Evolutionary conservation across 2,329 filamentous ascomycete species (phyloP), one percentile per base, ranked within the genome.

Genomic region (Alternaria sp.): DNA sequence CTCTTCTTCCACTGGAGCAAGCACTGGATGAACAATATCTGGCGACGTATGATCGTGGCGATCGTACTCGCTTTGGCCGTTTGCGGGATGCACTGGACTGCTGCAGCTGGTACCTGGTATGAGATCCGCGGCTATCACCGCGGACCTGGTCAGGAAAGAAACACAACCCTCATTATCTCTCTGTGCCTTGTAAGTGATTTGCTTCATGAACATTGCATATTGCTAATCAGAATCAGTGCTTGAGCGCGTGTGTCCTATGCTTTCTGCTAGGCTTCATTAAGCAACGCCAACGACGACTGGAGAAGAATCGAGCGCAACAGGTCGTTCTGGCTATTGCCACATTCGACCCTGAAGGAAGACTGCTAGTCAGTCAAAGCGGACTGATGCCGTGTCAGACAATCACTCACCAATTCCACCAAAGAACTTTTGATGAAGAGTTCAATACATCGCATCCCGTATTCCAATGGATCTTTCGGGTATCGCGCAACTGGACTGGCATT

Each of bases 61-160:
- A 78, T 86, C 44, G 77, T 93, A 17, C 82, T 96, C 39, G 90
- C 90, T 8, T 82, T 85, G 14, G 91, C 90, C 39, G 90, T 95
- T 2, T 93, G 89, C 9, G 91, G 90, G 1, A 95, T 96, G 92
- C 92, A 96, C 78, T 96, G 91, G 90, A 89, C 89, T 55, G 92
- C 90, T 31, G 84, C 89, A 3, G 83, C 86, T 10, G 90, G 90
- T 14, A 95, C 91, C 3, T 74, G 77, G 8, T 95, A 93, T 73
- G 82, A 82, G 41, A 76, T 91, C 14, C 59, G 51, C 76, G 83
- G 63, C 72, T 81, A 42, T 73, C 83, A 51, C 79, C 80, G 48
- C 64, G 79, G 31, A 66, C 63, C 33, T 58, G 73, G 13, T 74
- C 70, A 40, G 78, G 79, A 46, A 73, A 80, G 88, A 49, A 87